Evolutionary conservation across 1,284 basidiomycete species (phyloP), one percentile per base, ranked within the genome.

Genomic region (Rhodotorula mucilaginosa): DNA sequence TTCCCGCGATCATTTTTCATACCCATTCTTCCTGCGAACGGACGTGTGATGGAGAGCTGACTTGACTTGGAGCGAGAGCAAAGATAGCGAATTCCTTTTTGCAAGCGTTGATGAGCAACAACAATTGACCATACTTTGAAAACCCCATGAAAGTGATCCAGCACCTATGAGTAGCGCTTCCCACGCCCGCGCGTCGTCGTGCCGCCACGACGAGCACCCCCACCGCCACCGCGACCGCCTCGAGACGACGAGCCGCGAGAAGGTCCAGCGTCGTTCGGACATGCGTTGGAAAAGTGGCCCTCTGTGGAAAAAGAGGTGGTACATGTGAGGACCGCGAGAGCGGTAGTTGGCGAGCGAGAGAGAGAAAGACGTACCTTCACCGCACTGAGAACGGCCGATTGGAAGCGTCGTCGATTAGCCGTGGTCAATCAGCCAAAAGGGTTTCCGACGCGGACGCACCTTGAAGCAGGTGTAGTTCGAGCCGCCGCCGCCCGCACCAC

Each of bases 391-490:
- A 47, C 39, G 39, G 39, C 12, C 39, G 10, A 12, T 39, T 39
- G 39, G 39, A 39, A 39, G 39, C 39, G 39, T 12, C 10, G 6
- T 39, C 39, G 6, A 8, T 44, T 10, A 44, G 39, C 39, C 39
- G 12, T 13, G 39, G 39, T 12, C 1, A 44, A 13, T 44, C 39
- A 12, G 10, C 39, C 39, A 13, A 44, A 13, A 13, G 10, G 12
- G 26, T 26, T 26, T 44, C 10, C 1, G 2, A 2, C 5, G 12
- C 12, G 15, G 12, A 51, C 73, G n/a, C 26, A 69, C 73, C 71
- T 81, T 82, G 75, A 78, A 82, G 74, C 83, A 84, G 19, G 77
- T 69, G 62, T 74, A 77, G 58, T 74, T 68, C 29, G 64, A 64
- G 19, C 58, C 63, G 23, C 75, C 76, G 39, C 65, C 67, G 0